Evolutionary conservation across 495 filamentous ascomycete genomes (phyloP).

Genomic region (Cercophora sp.): DNA sequence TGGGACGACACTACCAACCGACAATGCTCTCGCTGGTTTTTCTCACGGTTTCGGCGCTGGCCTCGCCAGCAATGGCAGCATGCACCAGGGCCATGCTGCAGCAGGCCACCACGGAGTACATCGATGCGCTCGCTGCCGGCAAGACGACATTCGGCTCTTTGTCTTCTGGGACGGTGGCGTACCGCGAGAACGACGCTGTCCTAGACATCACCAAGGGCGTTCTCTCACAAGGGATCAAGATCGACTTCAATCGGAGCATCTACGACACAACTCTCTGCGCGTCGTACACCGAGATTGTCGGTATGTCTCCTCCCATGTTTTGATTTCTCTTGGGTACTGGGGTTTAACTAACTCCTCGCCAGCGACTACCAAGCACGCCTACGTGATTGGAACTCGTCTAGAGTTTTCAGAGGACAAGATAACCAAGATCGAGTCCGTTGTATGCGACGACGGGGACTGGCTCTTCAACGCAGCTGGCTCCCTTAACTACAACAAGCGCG

Average conservation of each 20-base stretch:
- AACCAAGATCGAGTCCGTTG: conserved; percentile 29
- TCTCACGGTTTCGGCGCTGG: conserved; percentile 15
- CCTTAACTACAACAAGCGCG: conserved; percentile 26
- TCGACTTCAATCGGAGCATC: conserved; percentile 26
- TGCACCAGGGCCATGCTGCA: conserved; percentile 21
- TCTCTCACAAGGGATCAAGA: conserved; percentile 24
- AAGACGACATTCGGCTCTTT: conserved; percentile 11
- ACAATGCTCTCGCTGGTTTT: too few species aligned
- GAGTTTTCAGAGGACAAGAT: conserved; percentile 24
- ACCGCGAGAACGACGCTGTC: conserved; percentile 20
- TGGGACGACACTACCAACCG: too few species aligned
- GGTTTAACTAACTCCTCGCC: too few species aligned
- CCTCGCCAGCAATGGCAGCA: conserved; percentile 17
- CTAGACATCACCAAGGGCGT: conserved; percentile 23
- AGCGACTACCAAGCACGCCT: conserved; percentile 23
- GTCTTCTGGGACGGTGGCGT: not conserved
- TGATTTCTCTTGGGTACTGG: too few species aligned
- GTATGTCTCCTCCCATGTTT: too few species aligned
- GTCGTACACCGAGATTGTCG: conserved; percentile 33
- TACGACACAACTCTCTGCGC: conserved; percentile 24
- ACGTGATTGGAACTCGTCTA: conserved; percentile 22
- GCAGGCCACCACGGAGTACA: conserved; percentile 16
- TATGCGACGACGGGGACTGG: conserved; percentile 34
- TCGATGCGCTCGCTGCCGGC: conserved; percentile 13
- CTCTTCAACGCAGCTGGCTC: conserved; percentile 35